A percentile compares a stretch with the other conserved stretches of the same genome.
phyloP scores from a whole-genome alignment of 2,329 filamentous ascomycete genomes.

The Falciphora oryzae region DNA sequence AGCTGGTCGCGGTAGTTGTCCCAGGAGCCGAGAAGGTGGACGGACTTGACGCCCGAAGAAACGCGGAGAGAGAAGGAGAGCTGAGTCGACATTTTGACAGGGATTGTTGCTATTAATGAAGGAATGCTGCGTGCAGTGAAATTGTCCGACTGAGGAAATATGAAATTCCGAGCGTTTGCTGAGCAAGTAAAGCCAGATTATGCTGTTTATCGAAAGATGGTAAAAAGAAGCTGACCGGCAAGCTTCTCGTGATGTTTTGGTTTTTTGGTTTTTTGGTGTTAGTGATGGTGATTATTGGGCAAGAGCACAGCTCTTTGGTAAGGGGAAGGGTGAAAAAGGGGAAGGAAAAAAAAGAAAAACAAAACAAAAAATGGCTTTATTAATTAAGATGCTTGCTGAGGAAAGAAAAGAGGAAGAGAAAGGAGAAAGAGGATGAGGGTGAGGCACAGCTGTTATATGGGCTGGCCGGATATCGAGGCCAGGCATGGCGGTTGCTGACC shows the following conservation, averaged over 20 bases:
- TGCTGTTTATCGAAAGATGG: slow-evolving; percentile 12
- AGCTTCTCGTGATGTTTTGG: slow-evolving; percentile 12
- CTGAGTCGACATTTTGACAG: slow-evolving; percentile 74
- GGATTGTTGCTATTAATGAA: slow-evolving; percentile 28
- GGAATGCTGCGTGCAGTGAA: slow-evolving; percentile 19
- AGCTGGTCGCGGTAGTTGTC: slow-evolving; percentile 95
- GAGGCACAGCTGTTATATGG: slow-evolving; percentile 34
- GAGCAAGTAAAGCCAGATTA: slow-evolving; percentile 50
- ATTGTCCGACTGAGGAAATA: slow-evolving; percentile 18
- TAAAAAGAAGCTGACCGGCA: slow-evolving; percentile 8
- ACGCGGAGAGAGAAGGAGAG: slow-evolving; percentile 95
- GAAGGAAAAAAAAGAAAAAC: slow-evolving; percentile 39
- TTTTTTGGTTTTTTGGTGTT: slow-evolving; percentile 29
- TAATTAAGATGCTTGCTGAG: slow-evolving; percentile 60
- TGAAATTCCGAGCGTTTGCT: slow-evolving; percentile 26
- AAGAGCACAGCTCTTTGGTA: slow-evolving; percentile 31
- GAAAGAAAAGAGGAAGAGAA: slow-evolving; percentile 43
- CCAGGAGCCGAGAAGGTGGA: slow-evolving; percentile 96
- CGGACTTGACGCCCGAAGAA: slow-evolving; percentile 93
- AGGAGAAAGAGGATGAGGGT: slow-evolving; percentile 31
- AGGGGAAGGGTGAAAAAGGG: slow-evolving; percentile 18
- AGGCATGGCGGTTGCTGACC: slow-evolving; percentile 18
- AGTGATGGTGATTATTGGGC: slow-evolving; percentile 17
- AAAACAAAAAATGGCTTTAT: slow-evolving; percentile 45
- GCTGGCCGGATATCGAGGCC: slow-evolving; percentile 27